Conservation (phyloP, 1,284 basidiomycete species). For the Puccinia brachypodii region DNA sequence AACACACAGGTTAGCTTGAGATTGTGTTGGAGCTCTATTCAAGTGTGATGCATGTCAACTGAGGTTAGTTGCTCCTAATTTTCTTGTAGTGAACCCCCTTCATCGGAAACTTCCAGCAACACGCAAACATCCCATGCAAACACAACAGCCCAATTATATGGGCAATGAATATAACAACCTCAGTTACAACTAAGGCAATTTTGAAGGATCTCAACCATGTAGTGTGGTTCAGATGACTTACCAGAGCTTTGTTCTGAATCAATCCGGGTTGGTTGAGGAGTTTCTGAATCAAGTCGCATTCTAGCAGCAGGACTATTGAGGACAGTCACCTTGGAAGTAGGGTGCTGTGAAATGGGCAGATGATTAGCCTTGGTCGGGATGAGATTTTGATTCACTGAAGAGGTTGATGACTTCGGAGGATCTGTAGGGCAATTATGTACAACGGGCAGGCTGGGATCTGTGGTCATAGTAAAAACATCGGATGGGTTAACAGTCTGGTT, state of each 20-base stretch:
- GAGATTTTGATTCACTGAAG: background rate
- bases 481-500: conserved; percentile 43
- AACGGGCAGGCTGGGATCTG: conserved; percentile 34
- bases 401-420: background rate
- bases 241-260: conserved; percentile 41
- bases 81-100: too few species aligned
- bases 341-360: background rate
- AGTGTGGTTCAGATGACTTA: conserved; percentile 12
- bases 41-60: too few species aligned
- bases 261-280: conserved; percentile 36
- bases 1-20: too few species aligned
- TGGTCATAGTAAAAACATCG: conserved; percentile 47
- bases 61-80: too few species aligned
- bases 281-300: conserved; percentile 33
- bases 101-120: too few species aligned
- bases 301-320: conserved; percentile 33
- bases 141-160: too few species aligned
- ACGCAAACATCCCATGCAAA: too few species aligned
- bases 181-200: too few species aligned
- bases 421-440: conserved; percentile 12
- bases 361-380: background rate
- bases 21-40: too few species aligned
- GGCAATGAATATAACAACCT: too few species aligned
- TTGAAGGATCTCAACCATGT: too few species aligned
- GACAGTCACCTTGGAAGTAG: background rate